Percentiles rank a stretch among this genome's conserved stretches.
Evolutionary conservation across 2,329 filamentous ascomycete genomes (phyloP).

Genomic region (Beauveria sp.): DNA sequence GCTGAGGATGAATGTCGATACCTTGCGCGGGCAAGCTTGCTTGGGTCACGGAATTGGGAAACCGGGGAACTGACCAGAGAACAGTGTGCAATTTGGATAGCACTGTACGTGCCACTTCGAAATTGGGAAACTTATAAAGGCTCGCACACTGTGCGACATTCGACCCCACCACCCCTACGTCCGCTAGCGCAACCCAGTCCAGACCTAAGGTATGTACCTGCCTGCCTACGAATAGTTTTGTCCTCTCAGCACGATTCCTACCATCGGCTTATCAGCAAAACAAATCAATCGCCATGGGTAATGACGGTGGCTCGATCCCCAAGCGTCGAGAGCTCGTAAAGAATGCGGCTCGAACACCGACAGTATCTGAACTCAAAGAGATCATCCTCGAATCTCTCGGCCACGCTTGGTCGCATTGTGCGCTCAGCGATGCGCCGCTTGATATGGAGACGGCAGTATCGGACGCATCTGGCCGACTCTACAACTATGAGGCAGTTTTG

Average conservation of each 20-base stretch:
- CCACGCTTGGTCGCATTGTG: slow-evolving; percentile 82
- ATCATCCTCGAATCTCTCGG: slow-evolving; percentile 75
- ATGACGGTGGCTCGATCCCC: slow-evolving; percentile 94
- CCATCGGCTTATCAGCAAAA: slow-evolving; percentile 8
- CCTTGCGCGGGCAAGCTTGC: neutral
- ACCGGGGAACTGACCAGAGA: neutral
- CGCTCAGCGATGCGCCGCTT: slow-evolving; percentile 72
- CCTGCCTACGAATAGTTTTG: no score
- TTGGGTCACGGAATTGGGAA: neutral
- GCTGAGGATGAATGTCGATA: neutral
- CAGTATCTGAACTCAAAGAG: slow-evolving; percentile 80
- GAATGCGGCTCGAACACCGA: slow-evolving; percentile 76
- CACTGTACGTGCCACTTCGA: neutral
- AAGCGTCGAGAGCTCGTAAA: slow-evolving; percentile 94
- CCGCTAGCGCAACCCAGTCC: neutral
- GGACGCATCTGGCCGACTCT: slow-evolving; percentile 75
- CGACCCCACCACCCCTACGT: neutral
- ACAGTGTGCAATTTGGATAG: neutral
- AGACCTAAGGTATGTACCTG: no score
- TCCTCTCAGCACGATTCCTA: neutral
- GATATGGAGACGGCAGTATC: slow-evolving; percentile 67
- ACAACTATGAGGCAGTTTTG: slow-evolving; percentile 90
- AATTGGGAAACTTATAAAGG: neutral
- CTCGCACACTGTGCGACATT: slow-evolving; percentile 1
- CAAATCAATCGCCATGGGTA: slow-evolving; percentile 62